Evolutionary conservation across 129 eudicot species (phyloP), one percentile per base, ranked within the genome.

Genomic region (Pulicaria dysenterica): DNA sequence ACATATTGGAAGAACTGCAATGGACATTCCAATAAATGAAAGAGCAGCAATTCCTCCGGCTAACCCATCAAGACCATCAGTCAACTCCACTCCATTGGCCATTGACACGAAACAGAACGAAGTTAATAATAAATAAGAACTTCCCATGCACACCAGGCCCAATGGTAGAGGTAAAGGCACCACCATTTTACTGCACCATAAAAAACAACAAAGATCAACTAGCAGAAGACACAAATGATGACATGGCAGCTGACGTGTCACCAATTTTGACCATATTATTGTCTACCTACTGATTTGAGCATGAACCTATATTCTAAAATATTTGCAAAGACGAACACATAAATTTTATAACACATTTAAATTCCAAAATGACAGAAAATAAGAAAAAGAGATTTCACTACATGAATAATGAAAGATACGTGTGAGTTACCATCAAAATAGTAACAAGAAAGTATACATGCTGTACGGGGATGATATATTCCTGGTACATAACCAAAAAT

Each of bases 1-100:
- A 73, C 95, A 87, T 72, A 93, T 87, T 46, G 98, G 98, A 87
- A 93, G 98, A 68, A 90, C 98, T 8, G 89, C 98, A 63, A 90
- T 83, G 34, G 98, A 93, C 98, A 93, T 89, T 79, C 90, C 98
- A 39, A 84, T 83, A 67, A 93, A 90, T n/a, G 95, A 89, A 79
- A 93, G 82, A 7, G 98, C 96, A 55, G 98, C 90, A 67, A 86
- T 84, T 62, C 98, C 98, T 66, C 95, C 95, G 61, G 95, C 96
- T 83, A 93, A 81, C 24, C 98, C 96, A 67, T 93, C 98, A 69
- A 93, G 90, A 53, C 95, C 87, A 67, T 93, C 92, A 8, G 85
- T 87, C 61, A 87, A 64, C 63, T 88, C 80, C 69, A 83, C 63
- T 58, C 95, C 96, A 65, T 81, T 87, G 65, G 89, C 91, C 95